Base-by-base conservation (phyloP, 495 filamentous ascomycete species). In the Trichoderma reesei region DNA sequence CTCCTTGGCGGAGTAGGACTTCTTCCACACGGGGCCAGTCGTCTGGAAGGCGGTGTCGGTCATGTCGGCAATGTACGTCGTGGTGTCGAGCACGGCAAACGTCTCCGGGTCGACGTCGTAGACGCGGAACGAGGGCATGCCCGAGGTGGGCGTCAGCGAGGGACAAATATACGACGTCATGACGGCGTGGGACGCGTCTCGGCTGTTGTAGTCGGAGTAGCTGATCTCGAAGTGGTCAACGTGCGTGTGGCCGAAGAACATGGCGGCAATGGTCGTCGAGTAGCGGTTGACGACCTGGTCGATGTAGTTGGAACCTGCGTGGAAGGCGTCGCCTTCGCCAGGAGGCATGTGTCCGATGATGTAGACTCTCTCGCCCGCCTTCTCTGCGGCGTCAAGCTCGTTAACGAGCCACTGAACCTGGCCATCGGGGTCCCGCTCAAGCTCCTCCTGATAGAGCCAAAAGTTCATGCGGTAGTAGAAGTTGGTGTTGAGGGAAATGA, bases 181-280 rank as follows among this genome's bases (percentile, higher is more conserved):
- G 3, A 74, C 66, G 3, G 83, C 82, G 5, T 75, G 81, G 11
- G 72, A 63, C 14, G 65, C 60, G 9, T 62, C 63, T 10, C 65
- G 67, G 33, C 65, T 65, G 4, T 48, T 72, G 65, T 82, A 81
- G 63, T 80, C 66, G 1, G 78, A 70, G 73, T 85, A 85, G 11
- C 76, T 73, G 60, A 86, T 73, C 59, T 84, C 73, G 67, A 85
- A 83, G 54, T 79, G 75, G 64, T 86, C 83, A 46, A 71, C 73
- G 67, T 85, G 83, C 0, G 82, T 84, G 67, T 85, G 83, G 37
- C 80, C 83, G 68, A 77, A 83, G 72, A 85, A 85, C n/a, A 83
- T 64, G 3, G 75, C 82, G 3, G 81, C 78, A 62, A 86, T 84
- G 14, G 78, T 81, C 1, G 74, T 73, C 5, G 74, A 69, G 68